Evolutionary conservation across 495 filamentous ascomycete genomes (phyloP), one percentile per base, ranked within the genome.

Genomic region (Trichoderma virens): DNA sequence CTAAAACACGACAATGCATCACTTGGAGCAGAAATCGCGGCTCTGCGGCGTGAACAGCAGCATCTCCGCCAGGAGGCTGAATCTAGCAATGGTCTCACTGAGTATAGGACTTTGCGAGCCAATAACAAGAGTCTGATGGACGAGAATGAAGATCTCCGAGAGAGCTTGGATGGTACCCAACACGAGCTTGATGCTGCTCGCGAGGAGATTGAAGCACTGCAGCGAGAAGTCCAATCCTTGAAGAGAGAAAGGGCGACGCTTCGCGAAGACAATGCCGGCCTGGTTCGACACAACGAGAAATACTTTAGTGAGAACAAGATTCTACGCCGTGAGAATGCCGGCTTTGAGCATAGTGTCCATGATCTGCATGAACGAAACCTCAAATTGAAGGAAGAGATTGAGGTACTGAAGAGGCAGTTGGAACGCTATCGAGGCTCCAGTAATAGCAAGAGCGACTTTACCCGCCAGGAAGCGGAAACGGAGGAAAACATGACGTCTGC

Each of bases 401-500:
- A 73, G 39, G 70, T 66, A 13, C 66, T 79, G 16, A 69, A 71
- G 60, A 65, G 70, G 18, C 65, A 72, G 61, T 60, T 78, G 31
- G 68, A 77, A 9, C 61, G 69, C 71, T 71, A 59, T 47, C 64
- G 23, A 35, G 54, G 61, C 65, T 66, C 54, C 23, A 70, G 65
- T 59, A 68, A 66, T 27, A 70, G 65, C 59, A 68, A 66, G 67
- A 71, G 70, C 14, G 66, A 66, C 8, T 71, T 69, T 66, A 41
- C 61, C 4, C 67, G 64, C 32, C 65, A 66, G 18, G 71, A 70
- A 30, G 71, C 70, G 1, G 65, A 72, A 62, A 73, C 72, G 35
- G 70, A 79, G 59, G 68, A 86, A 14, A 86, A 89, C 63, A 87
- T 91, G 86, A 93, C 90, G 0, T 93, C 90, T n/a, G 90, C 87